Conservation (phyloP, 1,139 yeast species). For the Suzukiozyma palmioleophila region DNA sequence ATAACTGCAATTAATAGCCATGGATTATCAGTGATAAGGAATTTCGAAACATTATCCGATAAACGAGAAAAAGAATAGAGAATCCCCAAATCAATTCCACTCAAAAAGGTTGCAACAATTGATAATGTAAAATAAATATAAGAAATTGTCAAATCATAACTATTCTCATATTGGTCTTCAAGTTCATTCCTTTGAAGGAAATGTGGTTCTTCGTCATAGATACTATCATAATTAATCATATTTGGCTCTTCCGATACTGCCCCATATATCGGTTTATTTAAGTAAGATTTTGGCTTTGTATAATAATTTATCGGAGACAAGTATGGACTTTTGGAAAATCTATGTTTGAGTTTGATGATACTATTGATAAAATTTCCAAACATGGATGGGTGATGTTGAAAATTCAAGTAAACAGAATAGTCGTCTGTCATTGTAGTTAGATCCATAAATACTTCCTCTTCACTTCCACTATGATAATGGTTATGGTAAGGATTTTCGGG, state of each 20-base stretch:
- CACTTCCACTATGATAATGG: slow-evolving; percentile 8
- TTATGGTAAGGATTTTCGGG: slow-evolving; percentile 12
- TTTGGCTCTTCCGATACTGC: slow-evolving; percentile 2
- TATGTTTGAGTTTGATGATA: slow-evolving; percentile 10
- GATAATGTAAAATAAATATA: slow-evolving; percentile 35
- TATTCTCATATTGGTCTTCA: slow-evolving; percentile 24
- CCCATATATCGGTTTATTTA: not conserved
- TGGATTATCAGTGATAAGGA: slow-evolving; percentile 27
- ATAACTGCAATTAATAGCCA: slow-evolving; percentile 30
- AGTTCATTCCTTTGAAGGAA: slow-evolving; percentile 15
- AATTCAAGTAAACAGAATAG: slow-evolving; percentile 6
- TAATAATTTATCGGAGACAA: not conserved
- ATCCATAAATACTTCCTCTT: slow-evolving; percentile 4
- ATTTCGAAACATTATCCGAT: slow-evolving; percentile 18
- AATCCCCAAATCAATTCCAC: slow-evolving; percentile 44
- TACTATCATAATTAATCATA: slow-evolving; percentile 24
- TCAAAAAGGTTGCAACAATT: slow-evolving; percentile 32
- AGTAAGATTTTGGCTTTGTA: slow-evolving; percentile 2
- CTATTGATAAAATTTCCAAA: slow-evolving; percentile 8
- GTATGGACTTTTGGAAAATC: slow-evolving; percentile 4
- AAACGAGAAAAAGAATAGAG: slow-evolving; percentile 28
- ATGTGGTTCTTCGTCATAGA: slow-evolving; percentile 28
- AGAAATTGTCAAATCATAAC: slow-evolving; percentile 35
- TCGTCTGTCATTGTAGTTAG: slow-evolving; percentile 2
- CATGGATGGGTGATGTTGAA: slow-evolving; percentile 3